These are phyloP conservation scores for Lactuca sativa DNA, from an alignment of 129 eudicot species.

Conservation along the genomic window DNA sequence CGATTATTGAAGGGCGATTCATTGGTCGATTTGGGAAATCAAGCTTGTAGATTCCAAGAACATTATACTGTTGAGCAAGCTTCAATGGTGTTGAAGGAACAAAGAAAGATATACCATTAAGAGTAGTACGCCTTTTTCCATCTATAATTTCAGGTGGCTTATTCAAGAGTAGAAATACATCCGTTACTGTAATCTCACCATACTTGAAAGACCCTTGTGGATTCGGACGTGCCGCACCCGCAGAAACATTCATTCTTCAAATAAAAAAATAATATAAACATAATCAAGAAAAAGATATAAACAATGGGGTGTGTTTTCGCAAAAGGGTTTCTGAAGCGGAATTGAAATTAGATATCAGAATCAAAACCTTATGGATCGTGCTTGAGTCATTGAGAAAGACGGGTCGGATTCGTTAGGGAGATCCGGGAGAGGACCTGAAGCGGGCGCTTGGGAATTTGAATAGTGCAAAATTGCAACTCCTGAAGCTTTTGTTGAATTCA, in stretches of 20 bases:
- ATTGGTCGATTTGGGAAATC: constrained; percentile 83
- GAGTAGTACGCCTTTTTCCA: constrained; percentile 77
- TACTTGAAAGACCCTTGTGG: constrained; percentile 98
- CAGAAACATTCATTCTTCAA: constrained; percentile 77
- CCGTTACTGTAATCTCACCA: constrained; percentile 91
- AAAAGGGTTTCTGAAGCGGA: too few relatives aligned
- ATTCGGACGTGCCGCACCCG: constrained; percentile 97
- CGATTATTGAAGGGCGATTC: constrained; percentile 77
- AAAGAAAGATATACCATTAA: constrained; percentile 80
- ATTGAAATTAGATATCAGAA: not conserved
- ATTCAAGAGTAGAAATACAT: constrained; percentile 75
- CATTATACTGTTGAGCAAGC: constrained; percentile 84
- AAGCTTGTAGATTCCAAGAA: constrained; percentile 86
- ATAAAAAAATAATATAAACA: not conserved
- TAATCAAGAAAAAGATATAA: constrained; percentile 23
- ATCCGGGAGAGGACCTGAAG: constrained; percentile 96
- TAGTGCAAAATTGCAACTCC: constrained; percentile 94
- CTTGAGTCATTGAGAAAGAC: constrained; percentile 88
- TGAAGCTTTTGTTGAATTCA: constrained; percentile 58
- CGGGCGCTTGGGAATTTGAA: constrained; percentile 83
- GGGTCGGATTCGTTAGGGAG: constrained; percentile 77
- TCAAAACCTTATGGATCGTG: constrained; percentile 92
- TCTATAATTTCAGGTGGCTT: constrained; percentile 77
- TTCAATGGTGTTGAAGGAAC: constrained; percentile 87
- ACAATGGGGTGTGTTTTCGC: too few relatives aligned